Evolutionary conservation across 257 asterid genomes (phyloP).

Genomic region (Penstemon eatonii): DNA sequence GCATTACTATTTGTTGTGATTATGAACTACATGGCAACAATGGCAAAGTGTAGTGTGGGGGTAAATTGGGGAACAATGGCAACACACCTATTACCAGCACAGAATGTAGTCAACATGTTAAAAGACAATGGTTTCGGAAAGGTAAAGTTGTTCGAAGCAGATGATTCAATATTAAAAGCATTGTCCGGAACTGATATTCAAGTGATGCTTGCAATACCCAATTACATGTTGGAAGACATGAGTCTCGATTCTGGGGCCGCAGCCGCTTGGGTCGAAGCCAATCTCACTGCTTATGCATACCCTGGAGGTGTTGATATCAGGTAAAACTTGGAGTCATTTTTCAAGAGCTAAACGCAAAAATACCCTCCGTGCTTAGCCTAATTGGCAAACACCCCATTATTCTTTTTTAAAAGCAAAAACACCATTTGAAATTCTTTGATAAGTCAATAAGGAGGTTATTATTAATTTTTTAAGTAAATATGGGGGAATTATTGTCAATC

Average conservation of each 20-base stretch:
- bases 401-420: too few relatives aligned
- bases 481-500: too few relatives aligned
- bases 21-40: slow-evolving; percentile 8
- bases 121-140: slow-evolving; percentile 68
- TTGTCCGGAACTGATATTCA: slow-evolving; percentile 60
- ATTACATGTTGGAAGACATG: slow-evolving; percentile 70
- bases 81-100: slow-evolving; percentile 55
- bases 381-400: too few relatives aligned
- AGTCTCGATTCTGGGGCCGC: slow-evolving; percentile 66
- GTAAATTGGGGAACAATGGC: slow-evolving; percentile 98
- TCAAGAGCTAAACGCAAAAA: too few relatives aligned
- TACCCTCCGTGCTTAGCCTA: too few relatives aligned
- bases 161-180: slow-evolving; percentile 60
- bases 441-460: too few relatives aligned
- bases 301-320: slow-evolving; percentile 79
- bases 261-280: slow-evolving; percentile 78
- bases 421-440: neutral
- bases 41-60: slow-evolving; percentile 46
- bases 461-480: too few relatives aligned
- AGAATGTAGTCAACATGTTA: slow-evolving; percentile 66
- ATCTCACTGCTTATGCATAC: slow-evolving; percentile 58
- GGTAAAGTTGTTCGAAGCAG: slow-evolving; percentile 90
- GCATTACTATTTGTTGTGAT: slow-evolving; percentile 12
- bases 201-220: slow-evolving; percentile 89
- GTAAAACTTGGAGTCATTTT: slow-evolving; percentile 19